Conservation (phyloP, 108 stramenopile genomes). For the Mediolabrus comicus region DNA sequence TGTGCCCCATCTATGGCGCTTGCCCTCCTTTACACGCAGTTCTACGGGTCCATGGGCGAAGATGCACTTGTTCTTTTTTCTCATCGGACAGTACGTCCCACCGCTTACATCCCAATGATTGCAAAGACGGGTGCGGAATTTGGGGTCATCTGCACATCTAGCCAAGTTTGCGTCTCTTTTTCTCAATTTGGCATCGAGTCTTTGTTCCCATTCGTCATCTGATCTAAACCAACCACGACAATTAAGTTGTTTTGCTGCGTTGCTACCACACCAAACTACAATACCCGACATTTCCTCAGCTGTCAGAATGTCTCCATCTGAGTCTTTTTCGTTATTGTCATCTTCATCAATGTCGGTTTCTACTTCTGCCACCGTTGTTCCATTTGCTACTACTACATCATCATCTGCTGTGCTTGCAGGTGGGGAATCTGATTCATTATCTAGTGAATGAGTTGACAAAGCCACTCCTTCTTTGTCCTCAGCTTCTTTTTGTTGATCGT, state of each 20-base stretch:
- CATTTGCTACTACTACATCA: background rate
- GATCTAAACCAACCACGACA: constrained; percentile 85
- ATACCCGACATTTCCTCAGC: constrained; percentile 63
- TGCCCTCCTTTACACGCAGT: constrained; percentile 91
- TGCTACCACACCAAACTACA: constrained; percentile 82
- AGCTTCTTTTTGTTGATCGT: constrained; percentile 4
- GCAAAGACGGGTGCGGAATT: constrained; percentile 93
- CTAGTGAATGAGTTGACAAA: constrained; percentile 3
- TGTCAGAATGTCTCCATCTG: constrained; percentile 41
- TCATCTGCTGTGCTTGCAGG: background rate
- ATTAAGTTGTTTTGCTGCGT: constrained; percentile 67
- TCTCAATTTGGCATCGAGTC: constrained; percentile 56
- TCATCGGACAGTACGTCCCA: constrained; percentile 89
- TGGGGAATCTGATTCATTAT: constrained; percentile 11
- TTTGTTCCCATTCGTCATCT: constrained; percentile 78
- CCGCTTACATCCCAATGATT: constrained; percentile 86
- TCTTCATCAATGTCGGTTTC: background rate
- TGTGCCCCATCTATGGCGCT: constrained; percentile 89
- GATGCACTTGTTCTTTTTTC: constrained; percentile 88
- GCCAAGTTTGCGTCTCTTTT: constrained; percentile 76
- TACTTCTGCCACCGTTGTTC: background rate
- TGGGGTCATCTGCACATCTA: constrained; percentile 80
- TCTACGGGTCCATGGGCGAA: constrained; percentile 96
- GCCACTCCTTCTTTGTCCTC: background rate
- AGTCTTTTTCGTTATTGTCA: background rate